Percentiles rank a stretch among this genome's conserved stretches.
phyloP scores from a whole-genome alignment of 495 filamentous ascomycete species.

The Pseudotulostoma volvatum region DNA sequence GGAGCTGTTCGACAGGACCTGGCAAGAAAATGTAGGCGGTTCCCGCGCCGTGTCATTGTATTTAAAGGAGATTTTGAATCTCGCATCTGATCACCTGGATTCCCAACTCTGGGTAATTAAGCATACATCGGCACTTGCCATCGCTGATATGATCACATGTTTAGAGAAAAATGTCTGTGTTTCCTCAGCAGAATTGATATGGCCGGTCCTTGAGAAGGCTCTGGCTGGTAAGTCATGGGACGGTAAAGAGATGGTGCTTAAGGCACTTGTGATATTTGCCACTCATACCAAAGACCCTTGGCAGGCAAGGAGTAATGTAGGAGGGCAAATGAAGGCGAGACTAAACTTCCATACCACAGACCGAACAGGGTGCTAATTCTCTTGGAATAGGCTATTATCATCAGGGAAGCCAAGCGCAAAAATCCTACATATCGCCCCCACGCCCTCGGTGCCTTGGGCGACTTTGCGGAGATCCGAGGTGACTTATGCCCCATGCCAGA shows the following conservation, averaged over 20 bases:
- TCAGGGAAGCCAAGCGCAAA: slow-evolving; percentile 80
- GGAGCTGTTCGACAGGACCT: slow-evolving; percentile 62
- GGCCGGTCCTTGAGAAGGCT: slow-evolving; percentile 68
- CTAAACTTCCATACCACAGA: slow-evolving; percentile 6
- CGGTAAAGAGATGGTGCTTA: slow-evolving; percentile 80
- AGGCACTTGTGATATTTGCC: slow-evolving; percentile 65
- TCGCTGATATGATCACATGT: slow-evolving; percentile 54
- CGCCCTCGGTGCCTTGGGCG: slow-evolving; percentile 55
- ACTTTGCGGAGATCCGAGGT: slow-evolving; percentile 44
- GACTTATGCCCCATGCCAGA: slow-evolving; percentile 53
- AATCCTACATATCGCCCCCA: slow-evolving; percentile 66
- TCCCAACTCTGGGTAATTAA: slow-evolving; percentile 79
- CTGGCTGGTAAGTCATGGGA: slow-evolving; percentile 80
- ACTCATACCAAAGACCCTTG: slow-evolving; percentile 44
- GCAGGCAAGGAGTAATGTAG: slow-evolving; percentile 29
- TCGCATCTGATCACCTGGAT: slow-evolving; percentile 49
- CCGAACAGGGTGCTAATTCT: slow-evolving; percentile 3
- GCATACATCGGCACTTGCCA: slow-evolving; percentile 66
- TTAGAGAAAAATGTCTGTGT: slow-evolving; percentile 40
- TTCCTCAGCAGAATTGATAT: slow-evolving; percentile 45
- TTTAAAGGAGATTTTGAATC: slow-evolving; percentile 57
- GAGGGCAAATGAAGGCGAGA: slow-evolving; percentile 37
- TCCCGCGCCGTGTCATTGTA: slow-evolving; percentile 67
- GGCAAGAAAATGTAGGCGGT: slow-evolving; percentile 80
- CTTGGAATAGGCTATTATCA: slow-evolving; percentile 35